A percentile compares a stretch with the other conserved stretches of the same genome.
phyloP scores from a whole-genome alignment of 805 yeast species.

The Brettanomyces custersianus region DNA sequence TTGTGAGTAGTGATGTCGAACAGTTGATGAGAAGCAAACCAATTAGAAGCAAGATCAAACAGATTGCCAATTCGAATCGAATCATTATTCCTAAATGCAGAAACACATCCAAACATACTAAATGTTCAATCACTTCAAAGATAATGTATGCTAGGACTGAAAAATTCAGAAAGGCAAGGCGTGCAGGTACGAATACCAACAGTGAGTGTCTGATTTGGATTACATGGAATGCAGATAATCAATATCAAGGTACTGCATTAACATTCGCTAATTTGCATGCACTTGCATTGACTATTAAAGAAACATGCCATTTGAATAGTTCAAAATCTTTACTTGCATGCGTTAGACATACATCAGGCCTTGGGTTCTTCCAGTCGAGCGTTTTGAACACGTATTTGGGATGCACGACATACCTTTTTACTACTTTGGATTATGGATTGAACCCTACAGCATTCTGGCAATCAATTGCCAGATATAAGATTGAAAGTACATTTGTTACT shows the following conservation, averaged over 20 bases:
- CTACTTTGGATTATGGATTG: conserved; percentile 68
- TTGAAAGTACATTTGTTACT: conserved; percentile 80
- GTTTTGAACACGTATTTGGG: conserved; percentile 83
- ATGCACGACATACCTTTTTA: conserved; percentile 69
- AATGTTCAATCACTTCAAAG: conserved; percentile 23
- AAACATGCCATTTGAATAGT: conserved; percentile 77
- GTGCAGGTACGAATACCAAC: conserved; percentile 29
- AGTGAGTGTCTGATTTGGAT: conserved; percentile 48
- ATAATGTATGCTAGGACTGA: conserved; percentile 36
- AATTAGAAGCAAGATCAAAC: conserved; percentile 49
- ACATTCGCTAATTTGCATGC: conserved; percentile 61
- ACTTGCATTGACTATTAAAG: conserved; percentile 82
- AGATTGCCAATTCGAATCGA: conserved; percentile 15
- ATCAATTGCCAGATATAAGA: conserved; percentile 64
- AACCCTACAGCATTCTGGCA: conserved; percentile 66
- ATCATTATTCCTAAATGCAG: conserved; percentile 42
- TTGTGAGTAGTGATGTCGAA: conserved; percentile 75
- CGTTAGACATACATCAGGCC: conserved; percentile 73
- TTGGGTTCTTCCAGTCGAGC: conserved; percentile 84
- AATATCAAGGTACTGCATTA: conserved; percentile 46
- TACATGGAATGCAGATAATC: conserved; percentile 63
- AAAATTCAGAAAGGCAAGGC: conserved; percentile 15
- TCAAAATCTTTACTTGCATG: conserved; percentile 73
- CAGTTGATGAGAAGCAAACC: conserved; percentile 58
- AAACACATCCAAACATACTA: conserved; percentile 54